phyloP scores from a whole-genome alignment of 2,329 filamentous ascomycete genomes.

The Colletotrichum filicis region DNA sequence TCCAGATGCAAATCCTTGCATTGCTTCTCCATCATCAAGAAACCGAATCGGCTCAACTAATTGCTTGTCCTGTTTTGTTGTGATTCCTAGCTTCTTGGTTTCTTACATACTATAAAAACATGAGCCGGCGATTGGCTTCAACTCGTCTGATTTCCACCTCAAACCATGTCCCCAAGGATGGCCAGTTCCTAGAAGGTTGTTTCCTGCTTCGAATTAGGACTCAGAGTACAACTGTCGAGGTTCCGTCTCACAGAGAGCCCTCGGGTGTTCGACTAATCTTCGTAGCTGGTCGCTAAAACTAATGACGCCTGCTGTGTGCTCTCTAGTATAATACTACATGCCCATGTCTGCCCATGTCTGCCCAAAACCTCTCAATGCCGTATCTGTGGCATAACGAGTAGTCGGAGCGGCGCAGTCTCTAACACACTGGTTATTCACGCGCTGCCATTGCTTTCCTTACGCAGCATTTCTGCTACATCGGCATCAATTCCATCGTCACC shows the following conservation, averaged over 20 bases:
- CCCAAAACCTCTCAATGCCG: neutral
- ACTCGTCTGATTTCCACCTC: neutral
- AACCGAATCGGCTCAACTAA: too few relatives aligned
- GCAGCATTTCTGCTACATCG: constrained; percentile 66
- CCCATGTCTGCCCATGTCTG: neutral
- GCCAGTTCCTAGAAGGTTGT: neutral
- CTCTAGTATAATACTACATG: constrained; percentile 18
- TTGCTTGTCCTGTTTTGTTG: neutral
- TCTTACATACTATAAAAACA: neutral
- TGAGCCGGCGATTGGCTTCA: neutral
- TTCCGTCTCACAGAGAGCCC: neutral
- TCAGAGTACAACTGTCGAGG: neutral
- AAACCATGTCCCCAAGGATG: neutral
- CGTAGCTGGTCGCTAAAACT: neutral
- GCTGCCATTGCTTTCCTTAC: constrained; percentile 49
- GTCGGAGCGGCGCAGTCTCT: neutral
- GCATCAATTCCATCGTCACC: constrained; percentile 66
- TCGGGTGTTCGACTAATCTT: neutral
- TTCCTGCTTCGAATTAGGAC: neutral
- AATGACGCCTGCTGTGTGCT: neutral
- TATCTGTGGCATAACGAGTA: neutral
- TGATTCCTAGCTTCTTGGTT: neutral
- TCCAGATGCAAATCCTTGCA: neutral
- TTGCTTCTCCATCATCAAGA: neutral
- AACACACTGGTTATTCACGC: neutral